Percentiles rank a stretch among this genome's conserved stretches.
These are phyloP conservation scores for Lasiodiplodia citricola DNA, from an alignment of 2,329 filamentous ascomycete species.

Conservation along the genomic window DNA sequence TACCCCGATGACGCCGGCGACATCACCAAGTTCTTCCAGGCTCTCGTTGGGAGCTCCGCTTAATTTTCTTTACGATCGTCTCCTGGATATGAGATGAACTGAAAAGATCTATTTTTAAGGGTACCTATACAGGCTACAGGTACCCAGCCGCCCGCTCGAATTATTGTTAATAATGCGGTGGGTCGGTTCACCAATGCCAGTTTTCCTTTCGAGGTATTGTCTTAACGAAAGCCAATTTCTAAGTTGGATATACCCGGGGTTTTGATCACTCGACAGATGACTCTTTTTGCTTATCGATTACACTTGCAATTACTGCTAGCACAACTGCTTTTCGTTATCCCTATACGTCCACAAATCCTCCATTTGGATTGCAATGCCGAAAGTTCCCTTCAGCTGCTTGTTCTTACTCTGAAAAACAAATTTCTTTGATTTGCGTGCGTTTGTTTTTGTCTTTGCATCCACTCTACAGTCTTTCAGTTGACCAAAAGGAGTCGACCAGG, in stretches of 20 bases:
- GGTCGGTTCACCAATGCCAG: not conserved
- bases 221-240: conserved; percentile 5
- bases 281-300: not conserved
- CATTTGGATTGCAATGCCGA: not conserved
- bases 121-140: not conserved
- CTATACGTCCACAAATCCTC: not conserved
- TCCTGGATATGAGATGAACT: no score
- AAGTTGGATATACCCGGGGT: conserved; percentile 18
- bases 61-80: not conserved
- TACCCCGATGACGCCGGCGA: conserved; percentile 60
- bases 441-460: not conserved
- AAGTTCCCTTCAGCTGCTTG: not conserved
- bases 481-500: not conserved
- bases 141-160: not conserved
- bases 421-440: not conserved
- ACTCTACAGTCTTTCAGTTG: not conserved
- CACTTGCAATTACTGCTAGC: not conserved
- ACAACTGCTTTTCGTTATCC: not conserved
- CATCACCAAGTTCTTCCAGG: conserved; percentile 29
- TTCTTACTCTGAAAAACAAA: not conserved
- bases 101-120: not conserved
- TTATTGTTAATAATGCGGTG: conserved; percentile 7
- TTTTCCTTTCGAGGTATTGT: conserved; percentile 12
- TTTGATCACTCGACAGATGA: not conserved
- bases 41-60: not conserved